These are phyloP conservation scores for Aspergillus sp. DNA, from an alignment of 2,329 filamentous ascomycete species.

Conservation along the genomic window DNA sequence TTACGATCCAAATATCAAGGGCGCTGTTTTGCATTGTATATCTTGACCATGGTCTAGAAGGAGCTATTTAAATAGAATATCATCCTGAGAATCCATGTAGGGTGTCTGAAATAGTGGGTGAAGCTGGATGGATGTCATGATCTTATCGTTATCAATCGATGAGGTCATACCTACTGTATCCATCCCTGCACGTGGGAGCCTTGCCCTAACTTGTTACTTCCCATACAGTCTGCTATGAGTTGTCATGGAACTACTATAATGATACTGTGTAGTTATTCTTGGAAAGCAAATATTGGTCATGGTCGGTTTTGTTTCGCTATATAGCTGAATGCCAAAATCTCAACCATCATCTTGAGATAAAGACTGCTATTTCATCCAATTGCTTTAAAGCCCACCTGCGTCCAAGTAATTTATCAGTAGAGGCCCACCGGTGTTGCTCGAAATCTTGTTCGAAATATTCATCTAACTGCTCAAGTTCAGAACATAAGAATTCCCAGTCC, in stretches of 20 bases:
- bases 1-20: conserved; percentile 58
- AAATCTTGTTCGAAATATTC: background rate
- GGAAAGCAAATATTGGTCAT: too few species aligned
- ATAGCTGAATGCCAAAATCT: background rate
- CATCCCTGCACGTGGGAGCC: background rate
- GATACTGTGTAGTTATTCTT: too few species aligned
- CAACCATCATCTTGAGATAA: background rate
- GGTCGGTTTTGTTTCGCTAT: too few species aligned
- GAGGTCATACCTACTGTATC: conserved; percentile 5
- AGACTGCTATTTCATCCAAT: background rate
- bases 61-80: background rate
- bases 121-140: background rate
- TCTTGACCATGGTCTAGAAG: background rate
- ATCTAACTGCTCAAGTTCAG: background rate
- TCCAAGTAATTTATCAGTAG: background rate
- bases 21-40: conserved; percentile 40
- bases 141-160: conserved; percentile 7
- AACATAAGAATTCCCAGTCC: background rate
- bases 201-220: background rate
- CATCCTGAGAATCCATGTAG: background rate
- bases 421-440: too few species aligned
- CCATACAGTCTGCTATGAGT: too few species aligned
- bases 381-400: background rate
- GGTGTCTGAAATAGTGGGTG: background rate
- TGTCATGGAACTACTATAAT: too few species aligned